phyloP scores from a whole-genome alignment of 768 basidiomycete species.

The Xerocomellus dryophilus region DNA sequence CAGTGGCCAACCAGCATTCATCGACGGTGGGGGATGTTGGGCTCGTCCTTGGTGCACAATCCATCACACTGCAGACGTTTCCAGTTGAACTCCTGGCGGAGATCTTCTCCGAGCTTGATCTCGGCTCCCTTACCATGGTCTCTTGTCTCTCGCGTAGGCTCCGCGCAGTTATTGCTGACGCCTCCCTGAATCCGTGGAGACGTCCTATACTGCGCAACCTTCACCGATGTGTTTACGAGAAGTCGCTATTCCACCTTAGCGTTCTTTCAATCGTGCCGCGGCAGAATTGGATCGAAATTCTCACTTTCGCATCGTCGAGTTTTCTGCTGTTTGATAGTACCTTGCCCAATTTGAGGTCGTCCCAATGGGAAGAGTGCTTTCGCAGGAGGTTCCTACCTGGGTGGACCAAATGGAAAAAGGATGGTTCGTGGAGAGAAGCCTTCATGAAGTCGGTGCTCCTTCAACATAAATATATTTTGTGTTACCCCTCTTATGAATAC shows the following conservation, averaged over 20 bases:
- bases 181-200: constrained; percentile 73
- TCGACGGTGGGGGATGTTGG: not conserved
- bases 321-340: constrained; percentile 69
- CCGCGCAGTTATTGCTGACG: constrained; percentile 55
- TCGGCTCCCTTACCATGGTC: constrained; percentile 54
- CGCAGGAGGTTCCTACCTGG: constrained; percentile 68
- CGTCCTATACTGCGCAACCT: constrained; percentile 63
- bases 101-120: constrained; percentile 65
- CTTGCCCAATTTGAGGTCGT: constrained; percentile 60
- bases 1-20: not conserved
- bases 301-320: constrained; percentile 56
- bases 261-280: constrained; percentile 63
- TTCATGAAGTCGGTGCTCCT: constrained; percentile 57
- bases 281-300: constrained; percentile 77
- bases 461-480: not conserved
- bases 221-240: constrained; percentile 44
- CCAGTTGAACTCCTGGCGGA: constrained; percentile 78
- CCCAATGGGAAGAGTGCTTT: constrained; percentile 78
- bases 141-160: constrained; percentile 63
- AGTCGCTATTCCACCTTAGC: constrained; percentile 54
- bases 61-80: constrained; percentile 42
- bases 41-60: not conserved
- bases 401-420: constrained; percentile 71
- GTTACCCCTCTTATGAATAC: constrained; percentile 8
- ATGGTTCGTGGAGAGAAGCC: constrained; percentile 58